A percentile compares a stretch with the other conserved stretches of the same genome.
Evolutionary conservation across 495 filamentous ascomycete genomes (phyloP).

Genomic region (Symbiotaphrina buchneri): DNA sequence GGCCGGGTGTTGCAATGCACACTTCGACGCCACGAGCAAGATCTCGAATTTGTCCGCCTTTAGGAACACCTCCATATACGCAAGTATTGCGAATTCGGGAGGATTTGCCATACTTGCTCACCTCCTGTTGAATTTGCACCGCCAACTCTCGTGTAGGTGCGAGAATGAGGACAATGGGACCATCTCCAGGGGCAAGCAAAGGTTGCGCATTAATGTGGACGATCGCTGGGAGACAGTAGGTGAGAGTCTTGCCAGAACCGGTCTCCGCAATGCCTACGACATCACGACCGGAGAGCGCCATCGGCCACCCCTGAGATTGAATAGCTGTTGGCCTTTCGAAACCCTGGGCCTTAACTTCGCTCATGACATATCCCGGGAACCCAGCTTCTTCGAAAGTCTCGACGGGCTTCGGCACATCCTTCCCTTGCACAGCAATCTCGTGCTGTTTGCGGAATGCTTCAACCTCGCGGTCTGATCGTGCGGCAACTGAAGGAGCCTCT

Average conservation of each 20-base stretch:
- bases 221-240: slow-evolving; percentile 94
- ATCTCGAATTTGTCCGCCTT: slow-evolving; percentile 88
- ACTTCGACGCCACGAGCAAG: slow-evolving; percentile 73
- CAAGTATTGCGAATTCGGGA: slow-evolving; percentile 97
- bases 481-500: slow-evolving; percentile 57
- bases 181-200: slow-evolving; percentile 87
- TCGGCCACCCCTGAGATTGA: slow-evolving; percentile 97
- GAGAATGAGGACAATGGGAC: slow-evolving; percentile 86
- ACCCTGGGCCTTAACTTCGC: slow-evolving; percentile 93
- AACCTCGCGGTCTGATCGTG: slow-evolving; percentile 56
- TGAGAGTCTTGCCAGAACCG: slow-evolving; percentile 95
- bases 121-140: slow-evolving; percentile 90
- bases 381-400: slow-evolving; percentile 94
- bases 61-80: slow-evolving; percentile 96
- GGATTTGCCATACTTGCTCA: slow-evolving; percentile 92
- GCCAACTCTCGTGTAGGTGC: slow-evolving; percentile 94
- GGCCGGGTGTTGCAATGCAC: slow-evolving; percentile 89
- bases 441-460: slow-evolving; percentile 66
- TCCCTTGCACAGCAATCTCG: slow-evolving; percentile 57
- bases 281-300: slow-evolving; percentile 94
- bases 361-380: slow-evolving; percentile 91
- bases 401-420: slow-evolving; percentile 71
- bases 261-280: slow-evolving; percentile 99
- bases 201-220: slow-evolving; percentile 99
- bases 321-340: slow-evolving; percentile 85